Evolutionary conservation across 305 asterid species (phyloP).

Genomic region (Fraxinus sp.): DNA sequence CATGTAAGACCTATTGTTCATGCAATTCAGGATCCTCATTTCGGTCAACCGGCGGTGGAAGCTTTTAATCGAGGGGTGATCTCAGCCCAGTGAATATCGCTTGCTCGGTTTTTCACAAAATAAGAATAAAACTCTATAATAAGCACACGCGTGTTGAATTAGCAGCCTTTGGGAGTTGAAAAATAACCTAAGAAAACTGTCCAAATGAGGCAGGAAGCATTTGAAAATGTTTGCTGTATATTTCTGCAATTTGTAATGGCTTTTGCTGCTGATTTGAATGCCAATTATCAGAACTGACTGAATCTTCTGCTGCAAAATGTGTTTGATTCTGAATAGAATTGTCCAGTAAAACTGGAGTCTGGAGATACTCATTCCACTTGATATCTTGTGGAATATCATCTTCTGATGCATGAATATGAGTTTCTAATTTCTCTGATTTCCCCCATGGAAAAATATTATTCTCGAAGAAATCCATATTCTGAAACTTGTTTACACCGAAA

Average conservation of each 20-base stretch:
- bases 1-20: slow-evolving; percentile 22
- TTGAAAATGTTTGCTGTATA: slow-evolving; percentile 57
- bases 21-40: slow-evolving; percentile 19
- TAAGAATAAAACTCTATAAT: slow-evolving; percentile 36
- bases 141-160: slow-evolving; percentile 45
- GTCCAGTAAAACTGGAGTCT: slow-evolving; percentile 47
- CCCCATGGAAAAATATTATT: slow-evolving; percentile 23
- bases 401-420: neutral
- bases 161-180: neutral
- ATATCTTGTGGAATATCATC: slow-evolving; percentile 29
- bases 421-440: slow-evolving; percentile 33
- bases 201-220: slow-evolving; percentile 60
- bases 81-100: slow-evolving; percentile 11
- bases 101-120: slow-evolving; percentile 41
- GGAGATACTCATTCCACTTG: slow-evolving; percentile 76
- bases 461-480: slow-evolving; percentile 44
- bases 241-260: slow-evolving; percentile 37
- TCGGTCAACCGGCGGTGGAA: slow-evolving; percentile 22
- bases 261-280: slow-evolving; percentile 40
- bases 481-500: slow-evolving; percentile 36
- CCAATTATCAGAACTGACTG: slow-evolving; percentile 31
- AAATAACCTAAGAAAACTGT: slow-evolving; percentile 26
- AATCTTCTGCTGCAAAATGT: slow-evolving; percentile 32
- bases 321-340: slow-evolving; percentile 29
- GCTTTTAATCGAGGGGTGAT: slow-evolving; percentile 25